These are phyloP conservation scores for Cercophora samala DNA, from an alignment of 495 filamentous ascomycete species.

Conservation along the genomic window DNA sequence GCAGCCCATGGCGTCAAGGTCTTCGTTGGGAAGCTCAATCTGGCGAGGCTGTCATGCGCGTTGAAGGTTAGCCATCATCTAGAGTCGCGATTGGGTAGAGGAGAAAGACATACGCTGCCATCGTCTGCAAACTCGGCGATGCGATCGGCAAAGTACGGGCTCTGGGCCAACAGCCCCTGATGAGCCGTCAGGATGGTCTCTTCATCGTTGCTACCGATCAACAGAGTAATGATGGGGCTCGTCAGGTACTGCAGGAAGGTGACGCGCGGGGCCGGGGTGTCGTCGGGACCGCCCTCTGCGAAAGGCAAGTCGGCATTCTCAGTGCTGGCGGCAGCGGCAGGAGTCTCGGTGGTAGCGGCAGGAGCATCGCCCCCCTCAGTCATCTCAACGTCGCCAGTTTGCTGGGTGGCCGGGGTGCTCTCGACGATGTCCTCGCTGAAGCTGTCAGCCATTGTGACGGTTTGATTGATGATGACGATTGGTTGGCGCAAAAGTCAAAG, in stretches of 20 bases:
- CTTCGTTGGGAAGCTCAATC: constrained; percentile 65
- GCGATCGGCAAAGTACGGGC: constrained; percentile 67
- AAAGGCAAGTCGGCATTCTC: constrained; percentile 39
- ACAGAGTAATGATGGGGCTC: constrained; percentile 74
- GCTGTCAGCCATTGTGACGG: constrained; percentile 39
- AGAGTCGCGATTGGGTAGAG: not conserved
- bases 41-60: constrained; percentile 48
- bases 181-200: constrained; percentile 71
- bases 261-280: constrained; percentile 34
- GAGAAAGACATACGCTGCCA: constrained; percentile 39
- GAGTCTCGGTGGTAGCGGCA: constrained; percentile 17
- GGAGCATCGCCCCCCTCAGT: constrained; percentile 33
- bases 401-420: constrained; percentile 32
- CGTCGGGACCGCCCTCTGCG: constrained; percentile 41
- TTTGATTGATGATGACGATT: not conserved
- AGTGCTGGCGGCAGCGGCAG: constrained; percentile 7
- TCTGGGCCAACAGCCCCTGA: constrained; percentile 68
- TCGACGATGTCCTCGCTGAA: constrained; percentile 37
- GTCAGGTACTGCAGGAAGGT: constrained; percentile 60
- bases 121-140: constrained; percentile 57
- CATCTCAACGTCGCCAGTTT: constrained; percentile 51
- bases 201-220: constrained; percentile 62
- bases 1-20: constrained; percentile 78
- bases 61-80: not conserved
- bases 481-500: not conserved